Base-by-base conservation (phyloP, 257 asterid genomes). In the Haberlea rhodopensis region DNA sequence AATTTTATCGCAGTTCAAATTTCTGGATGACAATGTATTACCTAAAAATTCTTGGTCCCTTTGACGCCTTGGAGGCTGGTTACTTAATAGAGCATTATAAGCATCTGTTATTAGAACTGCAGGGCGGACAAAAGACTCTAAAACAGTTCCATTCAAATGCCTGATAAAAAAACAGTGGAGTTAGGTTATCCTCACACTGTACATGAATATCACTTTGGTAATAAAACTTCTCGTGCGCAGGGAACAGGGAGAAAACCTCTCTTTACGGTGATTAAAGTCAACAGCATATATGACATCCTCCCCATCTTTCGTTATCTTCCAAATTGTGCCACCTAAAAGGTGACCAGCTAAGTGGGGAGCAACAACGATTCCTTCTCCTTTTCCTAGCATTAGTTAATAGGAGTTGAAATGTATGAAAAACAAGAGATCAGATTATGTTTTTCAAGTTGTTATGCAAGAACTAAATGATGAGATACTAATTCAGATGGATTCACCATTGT, bases 341-440 rank as follows among this genome's bases (percentile, higher is more conserved):
- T 90, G 99, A 73, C 99, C 97, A 73, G 99, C 94, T 70, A 91
- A 94, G 69, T 85, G 94, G 51, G 99, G 97, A 72, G 99, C 95
- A 84, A 94, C 86, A 71, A 94, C 97, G 57, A 94, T 86, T 66
- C 99, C 99, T 84, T 94, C 99, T 79, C 99, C 99, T 76, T 94
- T 90, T 65, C 91, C 99, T 89, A 66, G 56, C 28, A 72, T 71
- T 32, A 52, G 65, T 67, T 69, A 70, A 19, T 43, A 70, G 72
- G 22, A 63, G 23, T 55, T 13, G 66, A 63, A 67, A 76, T 57
- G 51, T 27, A 75, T 51, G 62, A 57, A 53, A 51, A 68, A 58
- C 43, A 51, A 53, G 43, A 32, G 31, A 67, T 31, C 49, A 59
- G 62, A 51, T n/a, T 25, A 40, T 71, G 29, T 28, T 32, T 48